Evolutionary conservation across 163 green algal genomes (phyloP).

Genomic region (Scenedesmus sp.): DNA sequence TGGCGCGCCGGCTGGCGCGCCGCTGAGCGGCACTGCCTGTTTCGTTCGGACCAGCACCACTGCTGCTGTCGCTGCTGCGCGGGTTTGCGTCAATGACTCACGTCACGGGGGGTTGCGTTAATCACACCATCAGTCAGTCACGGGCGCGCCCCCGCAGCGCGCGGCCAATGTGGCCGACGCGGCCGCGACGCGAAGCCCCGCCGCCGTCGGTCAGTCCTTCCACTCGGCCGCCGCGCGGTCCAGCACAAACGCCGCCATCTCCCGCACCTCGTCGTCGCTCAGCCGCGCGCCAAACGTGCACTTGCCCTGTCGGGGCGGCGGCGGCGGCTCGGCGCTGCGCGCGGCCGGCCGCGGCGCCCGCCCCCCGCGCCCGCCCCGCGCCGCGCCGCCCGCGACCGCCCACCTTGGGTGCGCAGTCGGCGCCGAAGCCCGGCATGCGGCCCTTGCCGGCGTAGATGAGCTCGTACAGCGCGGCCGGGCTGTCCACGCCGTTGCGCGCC

Average conservation of each 20-base stretch:
- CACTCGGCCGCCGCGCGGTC: conserved; percentile 66
- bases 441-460: conserved; percentile 80
- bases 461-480: conserved; percentile 62
- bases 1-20: too few relatives aligned
- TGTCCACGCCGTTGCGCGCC: conserved; percentile 59
- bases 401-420: conserved; percentile 76
- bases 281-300: conserved; percentile 83
- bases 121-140: too few relatives aligned
- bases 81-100: background rate
- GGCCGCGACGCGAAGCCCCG: too few relatives aligned
- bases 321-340: background rate
- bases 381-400: background rate
- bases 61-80: too few relatives aligned
- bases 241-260: conserved; percentile 70
- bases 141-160: too few relatives aligned
- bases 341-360: background rate
- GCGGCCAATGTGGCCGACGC: too few relatives aligned
- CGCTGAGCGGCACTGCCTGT: too few relatives aligned
- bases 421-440: conserved; percentile 86
- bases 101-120: too few relatives aligned
- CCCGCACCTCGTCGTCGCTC: conserved; percentile 71
- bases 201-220: conserved; percentile 45
- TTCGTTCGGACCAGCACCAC: too few relatives aligned
- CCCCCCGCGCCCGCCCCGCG: background rate
- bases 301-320: conserved; percentile 54